Evolutionary conservation across 2,329 filamentous ascomycete species (phyloP).

Genomic region (Aspergillus pseudonomiae): DNA sequence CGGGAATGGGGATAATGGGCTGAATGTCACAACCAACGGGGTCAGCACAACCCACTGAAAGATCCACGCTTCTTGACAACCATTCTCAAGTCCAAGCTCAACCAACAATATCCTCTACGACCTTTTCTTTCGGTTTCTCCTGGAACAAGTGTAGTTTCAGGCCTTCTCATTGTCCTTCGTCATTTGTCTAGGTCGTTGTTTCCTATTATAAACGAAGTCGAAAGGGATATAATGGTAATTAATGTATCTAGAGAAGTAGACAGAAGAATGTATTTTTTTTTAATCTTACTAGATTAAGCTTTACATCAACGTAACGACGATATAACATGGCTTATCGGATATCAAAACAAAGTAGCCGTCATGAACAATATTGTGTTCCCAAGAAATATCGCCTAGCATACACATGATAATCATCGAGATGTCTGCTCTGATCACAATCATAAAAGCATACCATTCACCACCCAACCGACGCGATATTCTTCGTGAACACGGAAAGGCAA

Average conservation of each 20-base stretch:
- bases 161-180: not conserved
- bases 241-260: conserved; percentile 6
- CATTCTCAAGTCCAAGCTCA: not conserved
- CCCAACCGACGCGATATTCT: not conserved
- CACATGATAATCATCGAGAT: not conserved
- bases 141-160: not conserved
- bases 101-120: not conserved
- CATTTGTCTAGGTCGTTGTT: not conserved
- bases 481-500: too few species aligned
- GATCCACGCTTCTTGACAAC: not conserved
- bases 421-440: not conserved
- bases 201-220: conserved; percentile 3
- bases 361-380: not conserved
- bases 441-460: not conserved
- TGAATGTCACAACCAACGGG: not conserved
- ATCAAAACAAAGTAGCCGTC: conserved; percentile 1
- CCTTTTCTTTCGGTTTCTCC: not conserved
- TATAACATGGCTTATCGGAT: not conserved
- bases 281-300: not conserved
- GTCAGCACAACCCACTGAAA: not conserved
- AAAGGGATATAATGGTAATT: not conserved
- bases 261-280: conserved; percentile 2
- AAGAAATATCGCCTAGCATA: not conserved
- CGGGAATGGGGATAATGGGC: not conserved
- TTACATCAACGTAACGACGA: not conserved